Percentiles rank a stretch among this genome's conserved stretches.
Evolutionary conservation across 1,139 yeast species (phyloP).

Genomic region (Yarrowia galli): DNA sequence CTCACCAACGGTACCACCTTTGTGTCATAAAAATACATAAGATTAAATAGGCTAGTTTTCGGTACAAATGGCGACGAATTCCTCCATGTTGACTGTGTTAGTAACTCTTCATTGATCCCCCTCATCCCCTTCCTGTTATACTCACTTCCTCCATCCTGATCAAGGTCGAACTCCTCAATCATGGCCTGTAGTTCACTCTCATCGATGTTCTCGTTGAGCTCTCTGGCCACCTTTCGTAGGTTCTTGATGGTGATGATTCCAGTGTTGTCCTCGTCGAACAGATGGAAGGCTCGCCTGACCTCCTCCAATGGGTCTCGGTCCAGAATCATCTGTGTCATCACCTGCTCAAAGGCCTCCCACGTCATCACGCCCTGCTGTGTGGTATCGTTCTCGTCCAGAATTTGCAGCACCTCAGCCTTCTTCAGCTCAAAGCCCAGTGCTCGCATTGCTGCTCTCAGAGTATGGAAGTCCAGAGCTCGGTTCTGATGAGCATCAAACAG

Average conservation of each 20-base stretch:
- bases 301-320: constrained; percentile 94
- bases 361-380: constrained; percentile 76
- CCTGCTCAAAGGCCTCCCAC: constrained; percentile 80
- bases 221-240: constrained; percentile 88
- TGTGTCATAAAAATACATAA: constrained; percentile 37
- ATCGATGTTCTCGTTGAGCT: constrained; percentile 87
- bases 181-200: constrained; percentile 94
- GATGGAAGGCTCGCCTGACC: constrained; percentile 83
- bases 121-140: neutral
- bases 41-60: constrained; percentile 53
- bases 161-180: constrained; percentile 97
- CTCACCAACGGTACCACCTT: too few relatives aligned
- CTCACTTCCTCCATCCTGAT: constrained; percentile 85
- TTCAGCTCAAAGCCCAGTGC: constrained; percentile 91
- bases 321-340: constrained; percentile 76
- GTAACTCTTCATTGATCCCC: neutral
- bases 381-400: constrained; percentile 81
- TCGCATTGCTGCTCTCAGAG: constrained; percentile 71
- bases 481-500: constrained; percentile 93
- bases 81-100: constrained; percentile 74
- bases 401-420: constrained; percentile 79
- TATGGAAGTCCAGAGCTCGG: constrained; percentile 85
- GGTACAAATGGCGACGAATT: constrained; percentile 87
- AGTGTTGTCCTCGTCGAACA: constrained; percentile 88
- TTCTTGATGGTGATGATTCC: constrained; percentile 84